Evolutionary conservation across 2,329 filamentous ascomycete species (phyloP).

Genomic region (Reticulascus tulasneorum): DNA sequence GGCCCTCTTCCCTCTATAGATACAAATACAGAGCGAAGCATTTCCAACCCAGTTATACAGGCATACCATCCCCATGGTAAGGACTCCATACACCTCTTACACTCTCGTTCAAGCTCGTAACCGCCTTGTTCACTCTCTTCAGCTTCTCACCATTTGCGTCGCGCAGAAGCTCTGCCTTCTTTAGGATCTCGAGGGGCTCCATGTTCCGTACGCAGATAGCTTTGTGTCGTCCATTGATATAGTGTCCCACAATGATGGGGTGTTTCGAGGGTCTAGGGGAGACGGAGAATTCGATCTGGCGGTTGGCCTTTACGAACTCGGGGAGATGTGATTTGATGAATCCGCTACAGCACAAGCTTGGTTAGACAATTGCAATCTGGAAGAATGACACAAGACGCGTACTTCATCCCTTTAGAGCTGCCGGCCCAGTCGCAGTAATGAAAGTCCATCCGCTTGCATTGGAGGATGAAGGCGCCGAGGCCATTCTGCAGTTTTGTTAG

Average conservation of each 20-base stretch:
- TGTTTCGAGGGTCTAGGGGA: conserved; percentile 88
- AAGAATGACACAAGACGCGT: conserved; percentile 16
- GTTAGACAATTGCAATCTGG: background rate
- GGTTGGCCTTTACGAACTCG: conserved; percentile 75
- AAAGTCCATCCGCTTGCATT: conserved; percentile 93
- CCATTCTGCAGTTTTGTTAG: conserved; percentile 65
- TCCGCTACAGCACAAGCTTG: conserved; percentile 47
- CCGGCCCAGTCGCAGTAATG: conserved; percentile 97
- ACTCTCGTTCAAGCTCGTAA: conserved; percentile 60
- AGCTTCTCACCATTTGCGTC: conserved; percentile 74
- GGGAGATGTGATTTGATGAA: conserved; percentile 78
- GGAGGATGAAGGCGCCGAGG: conserved; percentile 91
- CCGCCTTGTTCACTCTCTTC: conserved; percentile 58
- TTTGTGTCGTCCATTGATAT: conserved; percentile 86
- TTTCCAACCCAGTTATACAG: conserved; percentile 35
- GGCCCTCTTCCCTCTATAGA: conserved; percentile 3
- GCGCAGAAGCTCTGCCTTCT: conserved; percentile 72
- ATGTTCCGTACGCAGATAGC: conserved; percentile 86
- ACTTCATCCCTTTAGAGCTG: conserved; percentile 95
- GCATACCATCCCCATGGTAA: conserved; percentile 58
- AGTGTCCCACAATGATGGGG: conserved; percentile 83
- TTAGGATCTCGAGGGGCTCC: conserved; percentile 71
- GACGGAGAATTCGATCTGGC: conserved; percentile 85
- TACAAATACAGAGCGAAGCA: conserved; percentile 1
- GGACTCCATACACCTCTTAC: conserved; percentile 69